Conservation (phyloP, 805 yeast species). For the Saturnispora hagleri region DNA sequence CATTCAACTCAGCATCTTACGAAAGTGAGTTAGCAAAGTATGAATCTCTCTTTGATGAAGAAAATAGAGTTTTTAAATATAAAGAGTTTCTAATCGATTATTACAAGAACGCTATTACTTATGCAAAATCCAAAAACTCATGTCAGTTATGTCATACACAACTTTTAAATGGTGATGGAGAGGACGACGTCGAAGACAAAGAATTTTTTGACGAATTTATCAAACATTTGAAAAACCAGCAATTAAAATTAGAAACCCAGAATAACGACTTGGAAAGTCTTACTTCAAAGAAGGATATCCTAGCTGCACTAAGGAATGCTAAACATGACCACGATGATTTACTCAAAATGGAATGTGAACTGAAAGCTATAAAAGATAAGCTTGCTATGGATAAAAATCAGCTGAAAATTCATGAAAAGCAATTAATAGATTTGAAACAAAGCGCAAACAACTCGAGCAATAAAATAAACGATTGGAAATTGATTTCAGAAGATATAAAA, state of each 20-base stretch:
- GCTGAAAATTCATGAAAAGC: neutral
- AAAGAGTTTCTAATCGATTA: conserved; percentile 60
- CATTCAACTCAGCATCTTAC: conserved; percentile 37
- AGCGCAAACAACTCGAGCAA: neutral
- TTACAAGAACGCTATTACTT: conserved; percentile 57
- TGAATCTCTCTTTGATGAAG: conserved; percentile 52
- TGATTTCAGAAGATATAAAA: conserved; percentile 8
- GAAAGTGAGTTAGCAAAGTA: conserved; percentile 42
- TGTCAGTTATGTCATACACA: conserved; percentile 69
- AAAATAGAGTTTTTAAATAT: conserved; percentile 59
- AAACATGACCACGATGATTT: conserved; percentile 22
- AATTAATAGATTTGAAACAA: conserved; percentile 14
- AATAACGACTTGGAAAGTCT: conserved; percentile 16
- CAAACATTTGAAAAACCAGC: conserved; percentile 19
- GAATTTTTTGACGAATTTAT: conserved; percentile 15
- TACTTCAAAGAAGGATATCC: conserved; percentile 22
- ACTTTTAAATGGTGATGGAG: conserved; percentile 36
- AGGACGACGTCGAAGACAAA: conserved; percentile 4
- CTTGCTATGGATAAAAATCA: neutral
- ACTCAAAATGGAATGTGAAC: conserved; percentile 22
- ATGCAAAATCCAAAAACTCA: conserved; percentile 46
- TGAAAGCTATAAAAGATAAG: conserved; percentile 11
- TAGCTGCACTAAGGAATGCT: conserved; percentile 23
- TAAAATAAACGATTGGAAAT: conserved; percentile 4
- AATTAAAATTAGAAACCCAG: conserved; percentile 15